A percentile compares a stretch with the other conserved stretches of the same genome.
These are phyloP conservation scores for Balansia obtecta DNA, from an alignment of 2,329 filamentous ascomycete species.

Conservation along the genomic window DNA sequence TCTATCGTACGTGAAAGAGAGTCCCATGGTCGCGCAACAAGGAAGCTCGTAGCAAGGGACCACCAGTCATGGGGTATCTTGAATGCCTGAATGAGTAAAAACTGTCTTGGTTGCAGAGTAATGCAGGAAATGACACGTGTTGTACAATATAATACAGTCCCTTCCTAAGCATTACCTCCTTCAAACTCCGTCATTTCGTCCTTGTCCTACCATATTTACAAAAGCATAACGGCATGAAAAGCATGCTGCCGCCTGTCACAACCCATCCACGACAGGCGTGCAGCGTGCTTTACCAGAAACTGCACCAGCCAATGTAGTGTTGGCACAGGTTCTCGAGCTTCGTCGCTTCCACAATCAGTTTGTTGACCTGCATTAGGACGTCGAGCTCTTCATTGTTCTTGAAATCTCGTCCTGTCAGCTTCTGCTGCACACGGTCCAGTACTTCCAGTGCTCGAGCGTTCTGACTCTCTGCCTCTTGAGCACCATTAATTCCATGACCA, in stretches of 20 bases:
- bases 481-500: conserved; percentile 24
- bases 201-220: background rate
- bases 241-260: background rate
- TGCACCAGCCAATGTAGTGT: conserved; percentile 98
- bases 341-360: conserved; percentile 87
- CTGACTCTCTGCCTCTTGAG: conserved; percentile 60
- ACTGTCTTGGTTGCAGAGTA: background rate
- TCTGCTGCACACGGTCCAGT: conserved; percentile 82
- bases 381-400: conserved; percentile 73
- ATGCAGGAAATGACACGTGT: background rate
- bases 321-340: conserved; percentile 96
- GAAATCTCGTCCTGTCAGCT: conserved; percentile 89
- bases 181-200: conserved; percentile 2
- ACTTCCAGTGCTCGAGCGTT: conserved; percentile 91
- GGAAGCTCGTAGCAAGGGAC: background rate
- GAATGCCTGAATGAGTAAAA: background rate
- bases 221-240: background rate
- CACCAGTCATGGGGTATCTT: conserved; percentile 3
- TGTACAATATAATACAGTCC: conserved; percentile 1
- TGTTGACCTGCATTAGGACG: conserved; percentile 82
- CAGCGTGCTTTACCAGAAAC: conserved; percentile 64
- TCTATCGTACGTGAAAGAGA: background rate
- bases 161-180: background rate
- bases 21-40: background rate
- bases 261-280: background rate